Evolutionary conservation across 371 early-diverging fungal species (phyloP).

Genomic region (Nematocida minor): DNA sequence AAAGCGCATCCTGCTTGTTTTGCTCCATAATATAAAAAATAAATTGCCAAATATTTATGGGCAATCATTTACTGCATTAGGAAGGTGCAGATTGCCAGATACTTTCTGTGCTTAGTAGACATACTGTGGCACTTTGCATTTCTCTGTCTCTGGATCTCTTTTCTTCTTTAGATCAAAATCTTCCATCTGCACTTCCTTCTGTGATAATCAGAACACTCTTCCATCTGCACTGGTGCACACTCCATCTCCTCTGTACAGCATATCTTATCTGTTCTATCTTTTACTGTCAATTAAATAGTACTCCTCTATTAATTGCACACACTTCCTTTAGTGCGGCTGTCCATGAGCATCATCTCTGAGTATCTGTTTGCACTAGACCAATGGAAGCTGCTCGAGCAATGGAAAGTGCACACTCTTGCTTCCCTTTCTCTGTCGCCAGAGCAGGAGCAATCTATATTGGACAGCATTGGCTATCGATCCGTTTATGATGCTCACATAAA

Average conservation of each 20-base stretch:
- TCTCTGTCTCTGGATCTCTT: background rate
- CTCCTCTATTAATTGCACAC: background rate
- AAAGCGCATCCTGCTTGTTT: constrained; percentile 33
- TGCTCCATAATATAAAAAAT: constrained; percentile 49
- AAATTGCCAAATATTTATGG: background rate
- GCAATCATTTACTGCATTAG: background rate
- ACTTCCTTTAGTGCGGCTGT: background rate
- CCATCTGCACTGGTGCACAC: background rate
- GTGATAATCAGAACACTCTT: background rate
- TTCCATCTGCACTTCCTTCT: background rate
- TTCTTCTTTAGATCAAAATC: background rate
- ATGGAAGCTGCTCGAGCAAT: constrained; percentile 22
- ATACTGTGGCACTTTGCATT: background rate
- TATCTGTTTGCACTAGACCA: constrained; percentile 23
- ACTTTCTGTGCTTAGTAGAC: background rate
- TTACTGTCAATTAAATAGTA: constrained; percentile 9
- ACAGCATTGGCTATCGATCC: background rate
- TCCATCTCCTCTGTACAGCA: background rate
- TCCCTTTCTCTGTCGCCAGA: background rate
- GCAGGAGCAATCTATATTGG: background rate
- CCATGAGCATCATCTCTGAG: background rate
- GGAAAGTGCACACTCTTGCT: constrained; percentile 7
- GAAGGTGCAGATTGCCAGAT: too few relatives aligned
- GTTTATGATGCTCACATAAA: background rate
- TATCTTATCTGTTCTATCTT: background rate